phyloP scores from a whole-genome alignment of 2,329 filamentous ascomycete genomes.

The Dichotomopilus funicola region DNA sequence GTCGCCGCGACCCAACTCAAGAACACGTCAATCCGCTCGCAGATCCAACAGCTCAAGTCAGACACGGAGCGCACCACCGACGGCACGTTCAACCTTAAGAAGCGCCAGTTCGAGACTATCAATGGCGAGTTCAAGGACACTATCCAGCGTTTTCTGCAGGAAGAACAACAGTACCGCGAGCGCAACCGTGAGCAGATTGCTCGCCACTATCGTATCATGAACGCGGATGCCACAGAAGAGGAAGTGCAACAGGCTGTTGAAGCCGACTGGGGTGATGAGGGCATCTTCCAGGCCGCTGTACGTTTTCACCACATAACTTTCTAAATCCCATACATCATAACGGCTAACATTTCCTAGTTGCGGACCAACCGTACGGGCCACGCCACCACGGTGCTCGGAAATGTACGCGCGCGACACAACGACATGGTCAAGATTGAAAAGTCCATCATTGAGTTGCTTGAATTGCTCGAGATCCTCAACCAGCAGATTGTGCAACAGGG shows the following conservation, averaged over 20 bases:
- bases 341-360: constrained; percentile 44
- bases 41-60: constrained; percentile 68
- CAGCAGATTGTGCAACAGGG: constrained; percentile 70
- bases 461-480: constrained; percentile 68
- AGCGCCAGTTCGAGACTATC: constrained; percentile 60
- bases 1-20: constrained; percentile 64
- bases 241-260: constrained; percentile 65
- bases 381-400: constrained; percentile 66
- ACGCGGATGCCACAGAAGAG: constrained; percentile 68
- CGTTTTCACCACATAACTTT: constrained; percentile 28
- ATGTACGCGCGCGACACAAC: constrained; percentile 75
- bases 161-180: constrained; percentile 64
- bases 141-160: constrained; percentile 61
- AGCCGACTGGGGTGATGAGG: constrained; percentile 69
- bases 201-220: constrained; percentile 74
- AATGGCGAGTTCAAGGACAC: constrained; percentile 67
- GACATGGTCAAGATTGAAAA: constrained; percentile 76
- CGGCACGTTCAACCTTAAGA: constrained; percentile 58
- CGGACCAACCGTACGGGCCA: constrained; percentile 68
- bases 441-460: constrained; percentile 62
- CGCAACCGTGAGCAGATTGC: constrained; percentile 72
- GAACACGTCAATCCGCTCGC: constrained; percentile 70
- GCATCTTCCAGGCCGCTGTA: constrained; percentile 78
- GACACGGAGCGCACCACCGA: constrained; percentile 60
- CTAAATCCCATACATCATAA: too few species aligned